Base-by-base conservation (phyloP, 2,329 filamentous ascomycete genomes). In the Exutisphaerella laricina region DNA sequence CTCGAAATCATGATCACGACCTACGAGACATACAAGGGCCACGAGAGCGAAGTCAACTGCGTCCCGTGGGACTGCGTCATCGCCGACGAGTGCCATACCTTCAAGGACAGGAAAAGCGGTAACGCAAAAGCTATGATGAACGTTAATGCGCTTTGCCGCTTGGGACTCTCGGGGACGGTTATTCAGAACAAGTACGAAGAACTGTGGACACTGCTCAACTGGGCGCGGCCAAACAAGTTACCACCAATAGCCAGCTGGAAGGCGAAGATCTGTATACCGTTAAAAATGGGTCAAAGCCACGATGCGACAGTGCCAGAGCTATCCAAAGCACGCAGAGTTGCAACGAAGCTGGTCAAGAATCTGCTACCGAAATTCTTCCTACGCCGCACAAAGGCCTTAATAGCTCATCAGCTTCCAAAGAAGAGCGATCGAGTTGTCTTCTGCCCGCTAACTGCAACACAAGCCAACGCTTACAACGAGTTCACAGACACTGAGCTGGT, bases 121-220 rank as follows among this genome's bases (percentile, higher is more conserved):
- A 85, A 84, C 5, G 92, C 90, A 0, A 79, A 85, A 58, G 82
- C 88, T 0, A 90, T 98, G 84, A 85, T 88, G 56, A 79, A 89
- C 48, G 73, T 97, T 54, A 98, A 98, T 56, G 81, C 89, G 0
- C 75, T 97, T 2, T 97, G 92, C 59, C 79, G 92, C 23, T 89
- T 98, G 48, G 92, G 92, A 0, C 72, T 98, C 6, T 97, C 89
- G 0, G 92, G 92, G 2, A 98, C 92, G 0, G 90, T 90, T 0
- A 96, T 98, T 32, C 92, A 98, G 61, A 98, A 98, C 65, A 92
- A 87, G 53, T 98, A 98, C 62, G 88, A 96, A 60, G 92, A 98
- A 63, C 74, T 98, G 1, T 98, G 90, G 90, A 94, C 88, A 0
- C 72, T 98, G 0, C 71, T 98, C 2, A 94, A 98, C 61, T 98